Evolutionary conservation across 1,284 basidiomycete species (phyloP).

Genomic region (Austroboletus olivaceoglutinosus): DNA sequence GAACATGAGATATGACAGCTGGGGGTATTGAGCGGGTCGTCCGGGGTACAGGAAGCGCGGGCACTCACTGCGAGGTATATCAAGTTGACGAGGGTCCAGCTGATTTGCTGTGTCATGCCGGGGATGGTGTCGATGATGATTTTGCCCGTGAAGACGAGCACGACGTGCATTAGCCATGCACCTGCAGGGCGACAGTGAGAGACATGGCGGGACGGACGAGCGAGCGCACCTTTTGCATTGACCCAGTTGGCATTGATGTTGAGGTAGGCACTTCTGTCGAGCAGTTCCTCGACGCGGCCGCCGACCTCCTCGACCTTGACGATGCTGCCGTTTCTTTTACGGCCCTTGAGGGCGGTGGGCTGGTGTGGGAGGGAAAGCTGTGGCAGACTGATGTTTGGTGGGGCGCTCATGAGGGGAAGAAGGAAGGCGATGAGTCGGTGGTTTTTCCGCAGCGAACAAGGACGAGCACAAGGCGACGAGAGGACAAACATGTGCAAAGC

Average conservation of each 20-base stretch:
- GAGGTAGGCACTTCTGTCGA: constrained; percentile 79
- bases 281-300: constrained; percentile 72
- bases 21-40: constrained; percentile 9
- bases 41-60: neutral
- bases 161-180: constrained; percentile 96
- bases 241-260: constrained; percentile 99
- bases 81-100: constrained; percentile 95
- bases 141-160: constrained; percentile 89
- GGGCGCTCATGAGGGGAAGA: constrained; percentile 39
- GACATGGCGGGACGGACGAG: neutral
- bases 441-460: too few species aligned
- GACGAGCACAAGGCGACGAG: too few species aligned
- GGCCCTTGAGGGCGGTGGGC: constrained; percentile 41
- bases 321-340: constrained; percentile 75
- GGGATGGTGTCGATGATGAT: constrained; percentile 93
- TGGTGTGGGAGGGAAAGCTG: constrained; percentile 42
- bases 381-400: constrained; percentile 50
- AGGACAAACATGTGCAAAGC: constrained; percentile 24
- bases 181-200: constrained; percentile 47
- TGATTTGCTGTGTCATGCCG: constrained; percentile 90
- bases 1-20: constrained; percentile 98
- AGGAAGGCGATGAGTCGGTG: neutral
- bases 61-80: constrained; percentile 84
- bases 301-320: constrained; percentile 89
- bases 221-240: constrained; percentile 85